phyloP scores from a whole-genome alignment of 345 rosid genomes.

The Moricandia moricandioides region DNA sequence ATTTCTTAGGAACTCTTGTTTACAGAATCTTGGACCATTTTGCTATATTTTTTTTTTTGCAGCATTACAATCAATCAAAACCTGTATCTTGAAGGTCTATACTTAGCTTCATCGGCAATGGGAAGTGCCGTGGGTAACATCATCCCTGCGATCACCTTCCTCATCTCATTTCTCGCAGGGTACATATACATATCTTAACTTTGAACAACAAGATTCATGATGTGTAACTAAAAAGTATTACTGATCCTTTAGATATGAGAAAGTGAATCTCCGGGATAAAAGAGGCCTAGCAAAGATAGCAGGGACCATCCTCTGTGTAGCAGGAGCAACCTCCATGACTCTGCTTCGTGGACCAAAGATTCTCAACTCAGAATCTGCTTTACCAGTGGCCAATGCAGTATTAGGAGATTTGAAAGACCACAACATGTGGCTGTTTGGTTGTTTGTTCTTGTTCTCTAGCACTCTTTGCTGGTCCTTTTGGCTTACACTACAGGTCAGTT shows the following conservation, averaged over 20 bases:
- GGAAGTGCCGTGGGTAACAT: constrained; percentile 44
- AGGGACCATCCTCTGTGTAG: constrained; percentile 60
- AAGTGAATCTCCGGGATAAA: constrained; percentile 44
- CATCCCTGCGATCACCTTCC: constrained; percentile 45
- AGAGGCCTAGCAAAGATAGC: constrained; percentile 61
- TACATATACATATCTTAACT: background rate
- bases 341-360: constrained; percentile 71
- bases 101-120: constrained; percentile 42
- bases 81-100: constrained; percentile 40
- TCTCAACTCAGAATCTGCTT: constrained; percentile 40
- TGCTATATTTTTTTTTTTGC: background rate
- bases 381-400: constrained; percentile 19
- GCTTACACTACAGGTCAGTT: constrained; percentile 67
- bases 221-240: background rate
- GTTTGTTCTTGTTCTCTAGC: constrained; percentile 55
- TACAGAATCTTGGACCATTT: constrained; percentile 9
- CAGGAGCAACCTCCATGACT: constrained; percentile 67
- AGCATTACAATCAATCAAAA: constrained; percentile 44
- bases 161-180: constrained; percentile 40
- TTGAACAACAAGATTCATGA: background rate
- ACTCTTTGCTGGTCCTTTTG: constrained; percentile 68
- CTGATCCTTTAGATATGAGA: constrained; percentile 53
- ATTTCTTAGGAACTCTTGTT: background rate
- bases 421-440: constrained; percentile 61
- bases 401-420: constrained; percentile 26